These are phyloP conservation scores for Comarum palustre DNA, from an alignment of 306 rosid species.

Conservation along the genomic window DNA sequence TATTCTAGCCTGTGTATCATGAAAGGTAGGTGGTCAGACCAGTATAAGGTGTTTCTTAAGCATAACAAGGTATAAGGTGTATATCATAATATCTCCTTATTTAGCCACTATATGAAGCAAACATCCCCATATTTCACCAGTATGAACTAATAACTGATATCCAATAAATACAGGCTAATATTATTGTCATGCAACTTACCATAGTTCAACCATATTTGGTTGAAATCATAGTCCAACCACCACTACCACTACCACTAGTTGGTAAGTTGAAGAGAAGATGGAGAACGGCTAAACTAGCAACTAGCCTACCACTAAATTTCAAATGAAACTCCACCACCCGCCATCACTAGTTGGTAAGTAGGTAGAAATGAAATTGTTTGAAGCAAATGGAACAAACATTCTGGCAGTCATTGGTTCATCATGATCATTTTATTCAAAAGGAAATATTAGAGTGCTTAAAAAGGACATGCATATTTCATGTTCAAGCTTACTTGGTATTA, in stretches of 20 bases:
- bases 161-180: too few relatives aligned
- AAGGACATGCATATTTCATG: not conserved
- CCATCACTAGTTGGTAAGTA: not conserved
- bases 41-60: constrained; percentile 1
- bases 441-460: not conserved
- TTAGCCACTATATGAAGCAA: not conserved
- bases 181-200: not conserved
- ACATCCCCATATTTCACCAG: not conserved
- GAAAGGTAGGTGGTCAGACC: constrained; percentile 21
- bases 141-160: not conserved
- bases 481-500: not conserved
- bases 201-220: not conserved
- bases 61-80: not conserved
- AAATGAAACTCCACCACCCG: not conserved
- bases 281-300: not conserved
- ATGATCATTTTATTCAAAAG: not conserved
- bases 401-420: not conserved
- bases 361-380: not conserved
- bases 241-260: too few relatives aligned
- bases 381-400: not conserved
- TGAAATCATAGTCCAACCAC: not conserved
- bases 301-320: not conserved
- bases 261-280: not conserved
- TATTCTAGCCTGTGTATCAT: constrained; percentile 60
- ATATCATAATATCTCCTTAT: not conserved